Percentiles rank a stretch among this genome's conserved stretches.
Conservation (phyloP, 2,329 filamentous ascomycete genomes). For the Aspergillus floridensis region DNA sequence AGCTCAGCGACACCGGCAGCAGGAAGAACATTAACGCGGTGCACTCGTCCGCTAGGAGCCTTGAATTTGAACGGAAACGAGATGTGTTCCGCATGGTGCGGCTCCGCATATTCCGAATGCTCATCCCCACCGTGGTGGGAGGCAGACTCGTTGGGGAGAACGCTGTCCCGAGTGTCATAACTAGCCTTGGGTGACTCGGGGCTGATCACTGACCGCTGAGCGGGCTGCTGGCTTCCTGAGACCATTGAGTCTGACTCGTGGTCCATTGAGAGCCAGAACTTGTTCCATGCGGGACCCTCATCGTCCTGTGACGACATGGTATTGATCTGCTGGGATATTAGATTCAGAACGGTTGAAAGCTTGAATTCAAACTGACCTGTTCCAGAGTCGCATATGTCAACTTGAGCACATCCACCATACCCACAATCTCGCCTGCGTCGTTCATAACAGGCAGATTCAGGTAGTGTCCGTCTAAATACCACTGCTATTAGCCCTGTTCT, state of each 20-base stretch:
- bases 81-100: constrained; percentile 60
- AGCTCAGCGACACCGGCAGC: constrained; percentile 78
- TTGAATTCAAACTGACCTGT: constrained; percentile 59
- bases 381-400: constrained; percentile 96
- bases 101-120: constrained; percentile 66
- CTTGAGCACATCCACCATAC: constrained; percentile 98
- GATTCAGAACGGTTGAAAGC: background rate
- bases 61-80: constrained; percentile 99
- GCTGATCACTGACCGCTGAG: constrained; percentile 75
- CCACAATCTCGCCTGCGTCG: constrained; percentile 91
- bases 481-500: constrained; percentile 5
- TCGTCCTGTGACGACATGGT: constrained; percentile 84
- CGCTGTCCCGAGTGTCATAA: constrained; percentile 73
- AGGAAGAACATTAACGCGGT: constrained; percentile 81
- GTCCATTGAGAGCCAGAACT: constrained; percentile 97
- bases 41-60: constrained; percentile 88
- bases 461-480: constrained; percentile 80
- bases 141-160: constrained; percentile 89
- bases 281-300: constrained; percentile 98
- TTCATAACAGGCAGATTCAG: constrained; percentile 99
- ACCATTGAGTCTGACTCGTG: constrained; percentile 95
- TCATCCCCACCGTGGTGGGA: constrained; percentile 87
- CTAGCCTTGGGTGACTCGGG: constrained; percentile 66
- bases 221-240: constrained; percentile 75
- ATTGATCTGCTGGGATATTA: constrained; percentile 60